Evolutionary conservation across 2,329 filamentous ascomycete genomes (phyloP), one percentile per base, ranked within the genome.

Genomic region (Fusarium hainanense): DNA sequence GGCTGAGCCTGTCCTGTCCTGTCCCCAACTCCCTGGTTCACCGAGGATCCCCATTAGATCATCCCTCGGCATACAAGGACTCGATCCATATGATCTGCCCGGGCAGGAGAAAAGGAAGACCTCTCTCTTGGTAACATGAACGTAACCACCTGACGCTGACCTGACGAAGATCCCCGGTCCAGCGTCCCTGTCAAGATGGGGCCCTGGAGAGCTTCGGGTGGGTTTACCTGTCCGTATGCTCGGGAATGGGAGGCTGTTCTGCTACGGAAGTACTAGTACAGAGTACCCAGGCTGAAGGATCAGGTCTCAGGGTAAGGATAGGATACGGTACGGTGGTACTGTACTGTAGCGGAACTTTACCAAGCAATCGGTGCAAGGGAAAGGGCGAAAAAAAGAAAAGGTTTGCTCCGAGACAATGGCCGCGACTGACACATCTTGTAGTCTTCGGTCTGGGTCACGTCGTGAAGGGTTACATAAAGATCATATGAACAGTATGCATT

Each of bases 361-460:
- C 46, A 58, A 55, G 48, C 51, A 59, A 37, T 59, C 32, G 49
- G 49, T 51, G 49, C 20, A 41, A 16, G 14, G 49, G 49, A 27
- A 21, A 41, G 37, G 49, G 18, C 49, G 34, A 14, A 50, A 16
- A 23, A 34, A 25, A 25, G 7, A n/a, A 41, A 27, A 46, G 18
- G 20, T 13, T 7, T 21, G 10, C 48, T 62, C 72, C 72, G 68
- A 74, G 50, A 61, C 57, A 71, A 69, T 18, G 49, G 41, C 63
- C 54, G 51, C 44, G 20, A 50, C 23, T 37, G 34, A 37, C 34
- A 37, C 18, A 10, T 37, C 34, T 37, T 37, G 34, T n/a, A 37
- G 34, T n/a, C 18, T 11, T 37, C 9, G 34, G 34, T 37, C 34
- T n/a, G 34, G 34, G 34, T 37, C 34, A 37, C 34, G 62, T 43